Evolutionary conservation across 306 rosid genomes (phyloP).

Genomic region (Dalbergia oliveri): DNA sequence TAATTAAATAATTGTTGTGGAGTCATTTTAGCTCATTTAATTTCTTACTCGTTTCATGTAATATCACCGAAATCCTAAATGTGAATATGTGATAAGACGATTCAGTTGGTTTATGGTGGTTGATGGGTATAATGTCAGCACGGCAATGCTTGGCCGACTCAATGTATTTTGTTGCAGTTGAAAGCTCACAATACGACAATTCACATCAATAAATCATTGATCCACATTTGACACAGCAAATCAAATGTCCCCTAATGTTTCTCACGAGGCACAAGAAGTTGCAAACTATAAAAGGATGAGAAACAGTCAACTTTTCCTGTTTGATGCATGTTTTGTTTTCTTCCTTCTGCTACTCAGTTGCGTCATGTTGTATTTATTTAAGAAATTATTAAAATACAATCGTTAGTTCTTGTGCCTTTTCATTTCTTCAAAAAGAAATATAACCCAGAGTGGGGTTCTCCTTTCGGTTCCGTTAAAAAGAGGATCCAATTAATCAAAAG

Average conservation of each 20-base stretch:
- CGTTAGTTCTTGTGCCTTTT: background rate
- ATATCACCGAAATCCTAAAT: background rate
- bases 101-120: background rate
- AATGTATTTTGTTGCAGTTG: background rate
- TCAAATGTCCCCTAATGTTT: conserved; percentile 3
- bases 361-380: background rate
- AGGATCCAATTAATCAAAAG: background rate
- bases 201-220: conserved; percentile 16
- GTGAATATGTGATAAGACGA: background rate
- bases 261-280: background rate
- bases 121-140: background rate
- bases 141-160: conserved; percentile 23
- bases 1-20: background rate
- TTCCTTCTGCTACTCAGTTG: background rate
- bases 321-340: background rate
- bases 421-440: conserved; percentile 2
- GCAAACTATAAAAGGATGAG: background rate
- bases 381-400: background rate
- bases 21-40: conserved; percentile 6
- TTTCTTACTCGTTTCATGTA: background rate
- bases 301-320: background rate
- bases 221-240: background rate
- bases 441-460: background rate
- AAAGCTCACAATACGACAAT: conserved; percentile 8
- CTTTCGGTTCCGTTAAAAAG: conserved; percentile 27